A percentile compares a stretch with the other conserved stretches of the same genome.
These are phyloP conservation scores for Chaetomium olivaceum DNA, from an alignment of 2,329 filamentous ascomycete genomes.

Conservation along the genomic window DNA sequence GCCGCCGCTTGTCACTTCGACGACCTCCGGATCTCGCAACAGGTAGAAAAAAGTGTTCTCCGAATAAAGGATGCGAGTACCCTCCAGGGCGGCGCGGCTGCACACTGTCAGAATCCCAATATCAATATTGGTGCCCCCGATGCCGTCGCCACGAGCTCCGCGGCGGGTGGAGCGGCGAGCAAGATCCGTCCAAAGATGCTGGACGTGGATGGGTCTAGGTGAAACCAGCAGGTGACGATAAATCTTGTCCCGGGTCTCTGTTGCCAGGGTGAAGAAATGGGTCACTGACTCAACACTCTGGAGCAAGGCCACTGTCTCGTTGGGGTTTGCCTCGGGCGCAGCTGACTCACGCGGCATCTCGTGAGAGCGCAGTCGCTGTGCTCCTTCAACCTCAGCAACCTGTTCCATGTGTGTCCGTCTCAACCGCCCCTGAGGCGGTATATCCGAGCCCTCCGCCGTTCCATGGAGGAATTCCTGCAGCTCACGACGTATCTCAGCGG, in stretches of 20 bases:
- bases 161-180: slow-evolving; percentile 17
- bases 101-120: slow-evolving; percentile 43
- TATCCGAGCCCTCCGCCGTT: not conserved
- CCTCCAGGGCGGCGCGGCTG: slow-evolving; percentile 41
- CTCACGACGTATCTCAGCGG: slow-evolving; percentile 6
- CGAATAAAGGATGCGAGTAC: slow-evolving; percentile 47
- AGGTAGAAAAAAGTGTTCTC: slow-evolving; percentile 51
- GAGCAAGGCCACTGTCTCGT: not conserved
- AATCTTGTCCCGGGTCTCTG: slow-evolving; percentile 40
- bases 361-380: not conserved
- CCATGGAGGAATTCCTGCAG: not conserved
- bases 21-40: slow-evolving; percentile 42
- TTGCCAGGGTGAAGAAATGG: slow-evolving; percentile 29
- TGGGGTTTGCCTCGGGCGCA: not conserved
- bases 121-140: slow-evolving; percentile 34
- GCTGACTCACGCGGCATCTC: not conserved
- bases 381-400: not conserved
- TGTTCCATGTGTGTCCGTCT: not conserved
- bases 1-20: not conserved
- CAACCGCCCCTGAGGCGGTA: not conserved
- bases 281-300: slow-evolving; percentile 4
- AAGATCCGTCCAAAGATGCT: slow-evolving; percentile 37
- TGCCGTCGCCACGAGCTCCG: not conserved
- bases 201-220: slow-evolving; percentile 37
- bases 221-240: slow-evolving; percentile 38